Evolutionary conservation across 208 protist genomes (phyloP).

Genomic region (Naegleria fowleri): DNA sequence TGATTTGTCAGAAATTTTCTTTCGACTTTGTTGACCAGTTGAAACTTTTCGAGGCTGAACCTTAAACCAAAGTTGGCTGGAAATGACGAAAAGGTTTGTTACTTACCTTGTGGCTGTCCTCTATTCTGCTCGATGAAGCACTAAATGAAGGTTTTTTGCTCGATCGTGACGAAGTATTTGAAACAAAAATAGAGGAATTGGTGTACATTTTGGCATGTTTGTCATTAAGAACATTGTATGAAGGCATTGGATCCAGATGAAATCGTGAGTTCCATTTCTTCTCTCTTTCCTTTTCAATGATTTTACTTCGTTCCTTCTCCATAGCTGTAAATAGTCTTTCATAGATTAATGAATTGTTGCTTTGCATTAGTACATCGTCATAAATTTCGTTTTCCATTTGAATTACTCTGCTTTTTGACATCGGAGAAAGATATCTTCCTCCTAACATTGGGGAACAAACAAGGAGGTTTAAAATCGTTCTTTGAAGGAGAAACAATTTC

Average conservation of each 20-base stretch:
- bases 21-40: background rate
- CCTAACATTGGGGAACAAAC: background rate
- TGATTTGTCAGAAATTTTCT: background rate
- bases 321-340: background rate
- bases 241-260: background rate
- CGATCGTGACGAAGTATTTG: background rate
- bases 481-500: no score
- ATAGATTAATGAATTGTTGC: background rate
- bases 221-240: background rate
- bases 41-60: no score
- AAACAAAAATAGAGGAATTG: background rate
- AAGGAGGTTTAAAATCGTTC: no score
- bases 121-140: background rate
- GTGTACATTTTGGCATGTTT: conserved; percentile 17
- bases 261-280: conserved; percentile 29
- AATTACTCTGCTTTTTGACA: background rate
- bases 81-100: no score
- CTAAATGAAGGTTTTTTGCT: background rate
- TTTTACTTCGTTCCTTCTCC: background rate
- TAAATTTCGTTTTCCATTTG: background rate
- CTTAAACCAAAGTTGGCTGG: no score
- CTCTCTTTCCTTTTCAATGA: conserved; percentile 27
- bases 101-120: no score
- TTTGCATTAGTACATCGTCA: background rate
- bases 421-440: background rate